Percentiles rank a stretch among this genome's conserved stretches.
Conservation (phyloP, 2,329 filamentous ascomycete species). For the Ascochyta lentis region DNA sequence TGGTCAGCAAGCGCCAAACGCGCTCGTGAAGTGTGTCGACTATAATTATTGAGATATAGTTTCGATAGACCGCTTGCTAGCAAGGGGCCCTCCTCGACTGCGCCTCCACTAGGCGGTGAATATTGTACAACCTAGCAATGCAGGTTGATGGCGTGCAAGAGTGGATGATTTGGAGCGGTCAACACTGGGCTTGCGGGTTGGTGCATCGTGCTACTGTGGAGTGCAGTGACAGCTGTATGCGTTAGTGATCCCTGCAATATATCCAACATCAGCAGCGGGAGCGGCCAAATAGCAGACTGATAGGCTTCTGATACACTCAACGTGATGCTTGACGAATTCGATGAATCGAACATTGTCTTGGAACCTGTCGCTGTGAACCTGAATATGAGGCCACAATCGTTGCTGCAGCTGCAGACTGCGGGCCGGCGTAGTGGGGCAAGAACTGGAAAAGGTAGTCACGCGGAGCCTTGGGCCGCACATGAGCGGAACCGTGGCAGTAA, state of each 20-base stretch:
- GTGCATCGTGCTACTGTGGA: slow-evolving; percentile 12
- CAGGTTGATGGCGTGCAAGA: slow-evolving; percentile 1
- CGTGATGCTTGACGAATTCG: background rate
- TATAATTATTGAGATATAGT: slow-evolving; percentile 11
- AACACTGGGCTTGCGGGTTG: background rate
- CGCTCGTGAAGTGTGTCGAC: slow-evolving; percentile 5
- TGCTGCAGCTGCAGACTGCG: slow-evolving; percentile 14
- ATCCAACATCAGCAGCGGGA: background rate
- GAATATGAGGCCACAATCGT: slow-evolving; percentile 13
- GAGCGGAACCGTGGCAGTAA: slow-evolving; percentile 1
- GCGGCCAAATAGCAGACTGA: background rate
- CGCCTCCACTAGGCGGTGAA: slow-evolving; percentile 8
- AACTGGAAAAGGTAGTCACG: slow-evolving; percentile 17
- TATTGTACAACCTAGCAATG: slow-evolving; percentile 7
- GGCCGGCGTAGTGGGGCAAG: slow-evolving; percentile 16
- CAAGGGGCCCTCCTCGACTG: slow-evolving; percentile 1
- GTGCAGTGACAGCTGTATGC: slow-evolving; percentile 5
- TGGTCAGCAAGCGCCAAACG: slow-evolving; percentile 17
- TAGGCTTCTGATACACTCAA: background rate
- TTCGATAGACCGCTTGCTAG: slow-evolving; percentile 13
- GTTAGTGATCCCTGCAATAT: slow-evolving; percentile 1
- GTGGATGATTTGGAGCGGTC: slow-evolving; percentile 4
- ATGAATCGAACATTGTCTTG: background rate
- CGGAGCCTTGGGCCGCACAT: background rate
- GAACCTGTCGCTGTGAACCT: background rate